phyloP scores from a whole-genome alignment of 306 rosid genomes.

The Lablab purpureus region DNA sequence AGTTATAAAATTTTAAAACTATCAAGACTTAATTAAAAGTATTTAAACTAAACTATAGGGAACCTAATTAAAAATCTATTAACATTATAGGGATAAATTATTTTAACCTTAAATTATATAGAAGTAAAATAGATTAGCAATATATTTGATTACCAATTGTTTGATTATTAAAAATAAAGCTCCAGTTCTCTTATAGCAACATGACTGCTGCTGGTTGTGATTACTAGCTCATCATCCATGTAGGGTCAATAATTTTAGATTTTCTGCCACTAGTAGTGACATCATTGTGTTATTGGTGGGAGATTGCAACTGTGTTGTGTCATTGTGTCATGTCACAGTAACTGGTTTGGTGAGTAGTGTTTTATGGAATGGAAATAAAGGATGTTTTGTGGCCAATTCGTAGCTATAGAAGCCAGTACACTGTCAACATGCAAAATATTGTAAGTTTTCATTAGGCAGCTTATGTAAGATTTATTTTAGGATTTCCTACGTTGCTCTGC shows the following conservation, averaged over 20 bases:
- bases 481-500: background rate
- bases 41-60: background rate
- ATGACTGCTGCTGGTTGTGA: background rate
- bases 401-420: background rate
- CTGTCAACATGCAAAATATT: background rate
- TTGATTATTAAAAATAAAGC: background rate
- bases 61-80: background rate
- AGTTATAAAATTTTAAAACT: background rate
- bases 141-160: background rate
- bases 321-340: background rate
- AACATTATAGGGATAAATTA: background rate
- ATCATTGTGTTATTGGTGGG: background rate
- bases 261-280: background rate
- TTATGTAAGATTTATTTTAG: background rate
- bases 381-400: background rate
- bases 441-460: background rate
- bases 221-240: background rate
- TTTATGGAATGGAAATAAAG: background rate
- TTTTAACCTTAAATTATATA: background rate
- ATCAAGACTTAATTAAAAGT: background rate
- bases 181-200: background rate
- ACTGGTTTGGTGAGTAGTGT: background rate
- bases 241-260: background rate
- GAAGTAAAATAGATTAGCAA: conserved; percentile 1
- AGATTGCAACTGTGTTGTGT: background rate